These are phyloP conservation scores for Mycena sp. DNA, from an alignment of 1,284 basidiomycete genomes.

Conservation along the genomic window DNA sequence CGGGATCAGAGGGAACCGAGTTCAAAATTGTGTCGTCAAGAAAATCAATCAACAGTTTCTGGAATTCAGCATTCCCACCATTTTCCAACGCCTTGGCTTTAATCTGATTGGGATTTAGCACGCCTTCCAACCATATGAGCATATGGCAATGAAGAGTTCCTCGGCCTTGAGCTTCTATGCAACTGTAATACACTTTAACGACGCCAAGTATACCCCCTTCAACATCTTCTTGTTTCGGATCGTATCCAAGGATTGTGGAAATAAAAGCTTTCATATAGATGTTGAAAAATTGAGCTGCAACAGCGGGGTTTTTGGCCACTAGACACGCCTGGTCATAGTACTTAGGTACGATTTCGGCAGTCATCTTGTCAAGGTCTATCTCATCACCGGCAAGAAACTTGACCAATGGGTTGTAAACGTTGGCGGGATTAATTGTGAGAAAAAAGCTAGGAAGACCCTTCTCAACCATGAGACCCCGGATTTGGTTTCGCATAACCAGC, in stretches of 20 bases:
- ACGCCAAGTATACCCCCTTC: slow-evolving; percentile 46
- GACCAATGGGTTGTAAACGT: slow-evolving; percentile 44
- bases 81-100: slow-evolving; percentile 25
- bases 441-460: slow-evolving; percentile 45
- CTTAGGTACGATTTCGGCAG: slow-evolving; percentile 34
- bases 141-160: slow-evolving; percentile 54
- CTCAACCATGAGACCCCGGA: slow-evolving; percentile 42
- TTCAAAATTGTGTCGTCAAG: too few relatives aligned
- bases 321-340: slow-evolving; percentile 39
- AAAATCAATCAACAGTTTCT: too few relatives aligned
- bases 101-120: slow-evolving; percentile 45
- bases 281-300: slow-evolving; percentile 49
- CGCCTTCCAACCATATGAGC: slow-evolving; percentile 52
- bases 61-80: too few relatives aligned
- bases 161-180: slow-evolving; percentile 52
- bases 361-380: slow-evolving; percentile 41
- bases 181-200: slow-evolving; percentile 49
- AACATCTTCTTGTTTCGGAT: slow-evolving; percentile 29
- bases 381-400: slow-evolving; percentile 44
- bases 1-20: too few relatives aligned
- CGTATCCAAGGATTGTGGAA: slow-evolving; percentile 29
- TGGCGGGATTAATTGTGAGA: slow-evolving; percentile 36
- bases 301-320: slow-evolving; percentile 45
- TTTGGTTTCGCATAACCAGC: slow-evolving; percentile 34
- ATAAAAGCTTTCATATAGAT: slow-evolving; percentile 47